Percentiles rank a stretch among this genome's conserved stretches.
Evolutionary conservation across 768 basidiomycete genomes (phyloP).

Genomic region (Cyclocybe aegerita): DNA sequence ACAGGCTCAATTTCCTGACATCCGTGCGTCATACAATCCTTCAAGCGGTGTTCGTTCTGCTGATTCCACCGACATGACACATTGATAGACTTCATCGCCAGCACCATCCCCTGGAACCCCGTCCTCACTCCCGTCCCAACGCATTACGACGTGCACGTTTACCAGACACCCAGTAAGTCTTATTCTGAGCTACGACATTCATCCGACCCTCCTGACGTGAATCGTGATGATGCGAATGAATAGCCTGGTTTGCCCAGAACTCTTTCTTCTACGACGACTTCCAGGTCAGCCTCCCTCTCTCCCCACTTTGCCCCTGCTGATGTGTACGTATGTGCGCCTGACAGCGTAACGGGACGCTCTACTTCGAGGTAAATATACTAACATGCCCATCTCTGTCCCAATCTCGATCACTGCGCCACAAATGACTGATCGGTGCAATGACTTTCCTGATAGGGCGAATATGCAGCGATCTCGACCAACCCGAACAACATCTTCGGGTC

Average conservation of each 20-base stretch:
- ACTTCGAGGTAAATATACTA: slow-evolving; percentile 54
- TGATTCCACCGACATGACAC: neutral
- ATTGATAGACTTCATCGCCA: slow-evolving; percentile 58
- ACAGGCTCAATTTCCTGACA: slow-evolving; percentile 46
- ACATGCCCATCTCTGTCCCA: slow-evolving; percentile 22
- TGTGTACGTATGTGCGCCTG: slow-evolving; percentile 54
- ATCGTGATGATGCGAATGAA: neutral
- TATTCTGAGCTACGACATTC: too few relatives aligned
- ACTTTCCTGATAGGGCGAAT: neutral
- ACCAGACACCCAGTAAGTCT: slow-evolving; percentile 50
- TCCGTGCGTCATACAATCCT: slow-evolving; percentile 36
- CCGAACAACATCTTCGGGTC: slow-evolving; percentile 25
- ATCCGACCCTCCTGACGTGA: neutral
- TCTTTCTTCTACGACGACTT: slow-evolving; percentile 50
- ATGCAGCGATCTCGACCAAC: slow-evolving; percentile 31
- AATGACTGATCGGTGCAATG: neutral
- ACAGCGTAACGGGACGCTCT: slow-evolving; percentile 52
- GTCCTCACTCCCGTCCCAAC: slow-evolving; percentile 46
- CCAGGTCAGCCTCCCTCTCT: slow-evolving; percentile 29
- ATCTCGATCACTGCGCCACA: neutral
- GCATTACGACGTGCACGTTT: slow-evolving; percentile 59
- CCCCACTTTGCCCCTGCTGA: slow-evolving; percentile 14
- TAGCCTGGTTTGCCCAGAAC: slow-evolving; percentile 44
- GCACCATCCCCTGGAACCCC: slow-evolving; percentile 41
- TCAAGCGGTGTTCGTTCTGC: neutral